Evolutionary conservation across 2,329 filamentous ascomycete genomes (phyloP).

Genomic region (Botrytis cinerea): DNA sequence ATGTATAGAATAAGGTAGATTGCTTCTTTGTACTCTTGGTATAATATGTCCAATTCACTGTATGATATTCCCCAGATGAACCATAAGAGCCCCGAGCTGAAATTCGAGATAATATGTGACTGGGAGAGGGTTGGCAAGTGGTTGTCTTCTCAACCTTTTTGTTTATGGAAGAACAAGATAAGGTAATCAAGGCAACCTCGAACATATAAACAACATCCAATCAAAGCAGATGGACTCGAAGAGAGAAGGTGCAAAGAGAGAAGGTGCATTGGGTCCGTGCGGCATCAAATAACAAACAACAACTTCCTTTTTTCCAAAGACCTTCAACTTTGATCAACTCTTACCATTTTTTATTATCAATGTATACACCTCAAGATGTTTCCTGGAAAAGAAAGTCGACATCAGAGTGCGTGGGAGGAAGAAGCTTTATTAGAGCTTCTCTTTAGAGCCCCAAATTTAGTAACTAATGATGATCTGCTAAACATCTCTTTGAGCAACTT

Average conservation of each 20-base stretch:
- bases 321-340: not conserved
- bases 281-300: not conserved
- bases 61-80: not conserved
- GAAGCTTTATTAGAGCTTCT: constrained; percentile 8
- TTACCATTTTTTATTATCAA: not conserved
- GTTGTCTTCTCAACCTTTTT: not conserved
- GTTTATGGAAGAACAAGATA: not conserved
- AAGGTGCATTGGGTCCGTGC: constrained; percentile 9
- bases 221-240: not conserved
- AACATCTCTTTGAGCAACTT: constrained; percentile 30
- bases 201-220: not conserved
- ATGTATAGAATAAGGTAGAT: not conserved
- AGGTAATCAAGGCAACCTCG: not conserved
- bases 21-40: not conserved
- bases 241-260: not conserved
- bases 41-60: not conserved
- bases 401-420: not conserved
- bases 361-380: not conserved
- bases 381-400: not conserved
- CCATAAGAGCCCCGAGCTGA: not conserved
- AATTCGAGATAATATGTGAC: not conserved
- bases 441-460: constrained; percentile 21
- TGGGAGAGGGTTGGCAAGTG: not conserved
- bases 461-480: constrained; percentile 31
- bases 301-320: not conserved